Base-by-base conservation (phyloP, 2,329 filamentous ascomycete species). In the Exophiala bonariae region DNA sequence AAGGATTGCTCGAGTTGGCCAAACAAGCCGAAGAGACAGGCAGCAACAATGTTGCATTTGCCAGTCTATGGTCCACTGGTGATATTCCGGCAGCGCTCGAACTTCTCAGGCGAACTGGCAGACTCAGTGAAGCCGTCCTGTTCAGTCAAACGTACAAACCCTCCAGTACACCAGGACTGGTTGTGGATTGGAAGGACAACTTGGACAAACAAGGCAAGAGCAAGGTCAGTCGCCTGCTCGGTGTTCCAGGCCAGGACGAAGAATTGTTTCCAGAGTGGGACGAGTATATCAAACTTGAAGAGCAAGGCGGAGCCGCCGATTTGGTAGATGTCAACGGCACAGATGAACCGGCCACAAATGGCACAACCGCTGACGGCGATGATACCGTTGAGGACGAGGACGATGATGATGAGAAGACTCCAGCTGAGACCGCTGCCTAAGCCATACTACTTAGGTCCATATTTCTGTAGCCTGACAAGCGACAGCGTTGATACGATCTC, bases 231-330 rank as follows among this genome's bases (percentile, higher is more conserved):
- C 86, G 92, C 71, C 77, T 90, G 41, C 80, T 99, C 44, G 92
- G 87, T 51, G 79, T 89, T 0, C 93, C 93, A 0, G 87, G 82
- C 0, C 85, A 87, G 59, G 79, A 82, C 51, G 86, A 86, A 32
- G 91, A 95, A 2, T 78, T 99, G 59, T 99, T 99, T 72, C 92
- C 92, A 0, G 89, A 96, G 62, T 99, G 93, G 93, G 87, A 96
- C 3, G 86, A 93, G 68, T 96, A 89, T 75, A 65, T 97, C 59
- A 78, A 80, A 62, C 66, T 96, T 53, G 93, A 97, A 73, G 80
- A 78, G 49, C 84, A 90, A 59, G 86, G 87, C 3, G 76, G 75
- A 3, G 64, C 70, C 43, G 41, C 33, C 41, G 35, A 56, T 46
- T 56, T 75, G 52, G 70, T 74, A 49, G 68, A 74, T 54, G 57